Evolutionary conservation across 371 early-diverging fungal species (phyloP), one percentile per base, ranked within the genome.

Genomic region (Mortierella sp.): DNA sequence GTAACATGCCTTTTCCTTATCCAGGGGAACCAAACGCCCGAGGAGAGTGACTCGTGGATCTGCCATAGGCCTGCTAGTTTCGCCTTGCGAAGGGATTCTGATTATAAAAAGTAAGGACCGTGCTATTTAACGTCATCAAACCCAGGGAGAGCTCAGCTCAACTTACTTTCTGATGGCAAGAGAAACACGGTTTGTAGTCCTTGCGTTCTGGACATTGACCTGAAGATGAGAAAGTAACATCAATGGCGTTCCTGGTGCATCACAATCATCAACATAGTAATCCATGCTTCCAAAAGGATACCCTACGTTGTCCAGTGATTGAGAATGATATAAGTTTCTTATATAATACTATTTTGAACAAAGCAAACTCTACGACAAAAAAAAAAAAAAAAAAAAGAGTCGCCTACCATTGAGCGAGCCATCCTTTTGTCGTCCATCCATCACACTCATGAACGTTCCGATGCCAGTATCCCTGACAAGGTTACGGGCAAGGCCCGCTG

Each of bases 201-300:
- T 83, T 67, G 82, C 83, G 47, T 88, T 88, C 63, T 78, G 69
- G n/a, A 73, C 53, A 67, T 72, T 73, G 76, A 84, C 73, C 77
- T 87, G 83, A 41, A 87, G 67, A 60, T 86, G 70, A 1, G 84
- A 82, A 73, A 90, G 81, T 48, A 86, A 80, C 67, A 88, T 62
- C 53, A 87, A 55, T 40, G 86, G 83, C 74, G 85, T 81, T 57
- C 90, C 88, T 21, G 73, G 72, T 4, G 79, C 63, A 21, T 83
- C 78, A 60, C 87, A 88, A 48, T 84, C 82, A 64, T 85, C 87
- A 24, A 77, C 83, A 55, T 86, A 90, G 63, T 88, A 90, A 47
- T 90, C 88, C 87, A 90, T 83, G 59, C 87, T 82, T 60, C 87
- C 88, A 67, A 90, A 88, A 16, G 90, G 90, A 74, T 76, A 84